Evolutionary conservation across 805 yeast species (phyloP), one percentile per base, ranked within the genome.

Genomic region (Ogataea saltuana): DNA sequence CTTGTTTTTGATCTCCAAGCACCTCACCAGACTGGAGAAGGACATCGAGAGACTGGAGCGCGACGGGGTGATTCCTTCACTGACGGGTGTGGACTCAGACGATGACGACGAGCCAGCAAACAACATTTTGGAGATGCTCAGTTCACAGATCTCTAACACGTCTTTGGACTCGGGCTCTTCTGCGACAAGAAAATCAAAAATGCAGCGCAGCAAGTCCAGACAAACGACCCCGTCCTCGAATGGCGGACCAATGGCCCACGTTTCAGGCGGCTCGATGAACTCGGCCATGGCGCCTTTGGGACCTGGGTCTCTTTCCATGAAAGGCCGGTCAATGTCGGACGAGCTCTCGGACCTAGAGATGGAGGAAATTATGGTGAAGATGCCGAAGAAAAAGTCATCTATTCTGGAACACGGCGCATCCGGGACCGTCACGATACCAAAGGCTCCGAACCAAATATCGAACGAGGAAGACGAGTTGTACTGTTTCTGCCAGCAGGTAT

Each of bases 401-500:
- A 22, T 48, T 10, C 41, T 54, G 22, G 59, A 55, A 13, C 63
- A 58, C 19, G 56, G 60, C 1, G 55, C 60, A 10, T 50, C 64
- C 4, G 63, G 57, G 5, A 56, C 61, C 3, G 61, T 56, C 15
- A 48, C 57, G 2, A 52, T 55, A 11, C 58, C 61, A 6, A 49
- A 51, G 39, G 48, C 38, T 15, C 49, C 50, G 9, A 47, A 44
- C 33, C 49, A 37, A 12, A 65, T 60, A 23, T 73, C 71, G 13
- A 83, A 76, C 38, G 86, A 81, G 45, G 88, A 83, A 48, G 81
- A 79, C 45, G 83, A 79, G 38, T 54, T 80, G 40, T 91, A 91
- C 63, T 91, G 99, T 64, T 85, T 86, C 67, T 91, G 99, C 60
- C 95, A 88, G 59, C 88, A 90, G 53, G 95, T 86, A 0, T 89